phyloP scores from a whole-genome alignment of 2,329 filamentous ascomycete species.

The Talaromyces amestolkiae region DNA sequence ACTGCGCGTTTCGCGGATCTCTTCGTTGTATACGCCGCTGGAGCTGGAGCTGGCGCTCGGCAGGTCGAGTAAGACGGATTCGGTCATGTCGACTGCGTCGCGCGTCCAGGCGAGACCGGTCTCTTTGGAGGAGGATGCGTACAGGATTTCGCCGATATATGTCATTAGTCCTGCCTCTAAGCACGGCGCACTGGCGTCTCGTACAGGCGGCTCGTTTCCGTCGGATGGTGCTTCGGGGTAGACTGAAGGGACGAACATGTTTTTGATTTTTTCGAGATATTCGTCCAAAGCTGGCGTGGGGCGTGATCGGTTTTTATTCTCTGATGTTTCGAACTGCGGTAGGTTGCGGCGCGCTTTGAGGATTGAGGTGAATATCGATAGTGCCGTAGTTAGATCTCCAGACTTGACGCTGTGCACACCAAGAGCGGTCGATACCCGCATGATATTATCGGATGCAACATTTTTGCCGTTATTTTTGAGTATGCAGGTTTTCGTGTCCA shows the following conservation, averaged over 20 bases:
- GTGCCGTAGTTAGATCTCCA: slow-evolving; percentile 64
- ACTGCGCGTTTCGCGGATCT: slow-evolving; percentile 37
- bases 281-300: slow-evolving; percentile 29
- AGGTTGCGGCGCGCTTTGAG: slow-evolving; percentile 70
- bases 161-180: slow-evolving; percentile 83
- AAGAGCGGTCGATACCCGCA: slow-evolving; percentile 71
- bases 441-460: slow-evolving; percentile 67
- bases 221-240: slow-evolving; percentile 71
- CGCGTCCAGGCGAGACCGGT: slow-evolving; percentile 85
- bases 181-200: slow-evolving; percentile 66
- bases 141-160: slow-evolving; percentile 93
- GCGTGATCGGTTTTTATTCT: neutral
- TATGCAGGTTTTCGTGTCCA: slow-evolving; percentile 63
- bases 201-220: slow-evolving; percentile 65
- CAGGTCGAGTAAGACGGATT: slow-evolving; percentile 55
- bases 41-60: slow-evolving; percentile 24
- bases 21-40: slow-evolving; percentile 18
- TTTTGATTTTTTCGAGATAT: slow-evolving; percentile 41
- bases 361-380: slow-evolving; percentile 82
- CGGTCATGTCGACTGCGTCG: slow-evolving; percentile 78
- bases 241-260: slow-evolving; percentile 51
- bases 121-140: slow-evolving; percentile 62
- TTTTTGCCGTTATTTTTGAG: slow-evolving; percentile 58
- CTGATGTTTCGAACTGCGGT: slow-evolving; percentile 40
- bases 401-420: slow-evolving; percentile 73